Conservation (phyloP, 306 rosid species). For the Clitoria ternatea region DNA sequence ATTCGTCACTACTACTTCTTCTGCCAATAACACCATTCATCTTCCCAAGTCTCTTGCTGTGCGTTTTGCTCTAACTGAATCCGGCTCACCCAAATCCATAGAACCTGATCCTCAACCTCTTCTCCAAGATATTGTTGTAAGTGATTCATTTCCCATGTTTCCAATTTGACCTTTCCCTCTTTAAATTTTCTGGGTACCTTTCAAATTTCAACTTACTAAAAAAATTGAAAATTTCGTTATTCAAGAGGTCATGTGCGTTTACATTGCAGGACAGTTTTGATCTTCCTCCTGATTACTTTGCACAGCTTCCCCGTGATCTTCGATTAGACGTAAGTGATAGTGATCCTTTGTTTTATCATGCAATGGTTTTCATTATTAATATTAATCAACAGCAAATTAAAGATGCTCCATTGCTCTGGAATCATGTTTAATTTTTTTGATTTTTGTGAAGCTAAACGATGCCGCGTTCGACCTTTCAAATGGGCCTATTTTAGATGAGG, state of each 20-base stretch:
- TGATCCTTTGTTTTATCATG: background rate
- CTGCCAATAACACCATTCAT: constrained; percentile 16
- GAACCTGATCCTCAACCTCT: constrained; percentile 49
- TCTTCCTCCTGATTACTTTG: constrained; percentile 78
- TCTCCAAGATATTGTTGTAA: constrained; percentile 66
- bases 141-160: constrained; percentile 15
- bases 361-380: background rate
- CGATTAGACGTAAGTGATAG: constrained; percentile 71
- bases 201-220: background rate
- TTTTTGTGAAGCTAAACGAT: constrained; percentile 62
- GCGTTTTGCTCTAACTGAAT: constrained; percentile 62
- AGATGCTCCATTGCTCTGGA: background rate
- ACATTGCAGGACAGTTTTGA: constrained; percentile 65
- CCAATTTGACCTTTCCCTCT: background rate
- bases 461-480: constrained; percentile 95
- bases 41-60: constrained; percentile 31
- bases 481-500: constrained; percentile 76
- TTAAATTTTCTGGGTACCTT: background rate
- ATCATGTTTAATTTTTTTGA: constrained; percentile 13
- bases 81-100: constrained; percentile 61
- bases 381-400: background rate
- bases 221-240: background rate
- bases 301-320: constrained; percentile 75
- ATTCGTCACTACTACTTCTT: constrained; percentile 16
- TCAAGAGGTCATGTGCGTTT: background rate